These are phyloP conservation scores for Pseudogymnoascus pannorum DNA, from an alignment of 2,329 filamentous ascomycete genomes.

Conservation along the genomic window DNA sequence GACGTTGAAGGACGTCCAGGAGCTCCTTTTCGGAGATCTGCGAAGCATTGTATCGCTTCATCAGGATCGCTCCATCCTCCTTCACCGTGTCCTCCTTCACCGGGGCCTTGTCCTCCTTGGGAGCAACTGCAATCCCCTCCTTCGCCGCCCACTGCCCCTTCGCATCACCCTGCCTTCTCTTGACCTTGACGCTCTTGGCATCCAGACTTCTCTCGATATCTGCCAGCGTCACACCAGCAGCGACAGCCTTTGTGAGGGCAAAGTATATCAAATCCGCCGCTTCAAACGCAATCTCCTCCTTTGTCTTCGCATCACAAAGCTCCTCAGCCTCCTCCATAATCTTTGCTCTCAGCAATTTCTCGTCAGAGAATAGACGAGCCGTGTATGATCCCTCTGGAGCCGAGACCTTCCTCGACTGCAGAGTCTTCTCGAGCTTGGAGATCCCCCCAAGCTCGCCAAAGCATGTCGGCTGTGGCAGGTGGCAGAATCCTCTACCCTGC, in stretches of 20 bases:
- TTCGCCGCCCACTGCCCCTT: constrained; percentile 90
- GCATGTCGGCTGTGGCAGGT: constrained; percentile 85
- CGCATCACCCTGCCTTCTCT: constrained; percentile 84
- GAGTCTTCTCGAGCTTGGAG: constrained; percentile 76
- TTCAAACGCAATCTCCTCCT: constrained; percentile 84
- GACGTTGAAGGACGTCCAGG: constrained; percentile 69
- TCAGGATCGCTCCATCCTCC: constrained; percentile 55
- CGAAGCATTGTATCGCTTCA: constrained; percentile 70
- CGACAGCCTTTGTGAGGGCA: constrained; percentile 80
- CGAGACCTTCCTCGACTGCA: constrained; percentile 71
- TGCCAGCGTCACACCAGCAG: constrained; percentile 74
- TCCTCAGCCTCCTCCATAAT: constrained; percentile 98
- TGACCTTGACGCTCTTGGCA: constrained; percentile 91
- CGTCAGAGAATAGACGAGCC: constrained; percentile 82
- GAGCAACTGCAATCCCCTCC: constrained; percentile 50
- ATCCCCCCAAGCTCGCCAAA: constrained; percentile 82
- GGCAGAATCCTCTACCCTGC: constrained; percentile 85
- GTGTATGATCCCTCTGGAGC: constrained; percentile 91
- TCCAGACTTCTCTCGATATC: constrained; percentile 92
- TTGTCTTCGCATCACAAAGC: constrained; percentile 76
- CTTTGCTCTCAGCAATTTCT: constrained; percentile 84
- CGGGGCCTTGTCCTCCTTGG: constrained; percentile 15
- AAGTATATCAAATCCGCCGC: constrained; percentile 96
- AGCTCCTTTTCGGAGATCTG: constrained; percentile 59
- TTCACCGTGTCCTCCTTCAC: constrained; percentile 39